Evolutionary conservation across 345 rosid species (phyloP), one percentile per base, ranked within the genome.

Genomic region (Salix suchowensis): DNA sequence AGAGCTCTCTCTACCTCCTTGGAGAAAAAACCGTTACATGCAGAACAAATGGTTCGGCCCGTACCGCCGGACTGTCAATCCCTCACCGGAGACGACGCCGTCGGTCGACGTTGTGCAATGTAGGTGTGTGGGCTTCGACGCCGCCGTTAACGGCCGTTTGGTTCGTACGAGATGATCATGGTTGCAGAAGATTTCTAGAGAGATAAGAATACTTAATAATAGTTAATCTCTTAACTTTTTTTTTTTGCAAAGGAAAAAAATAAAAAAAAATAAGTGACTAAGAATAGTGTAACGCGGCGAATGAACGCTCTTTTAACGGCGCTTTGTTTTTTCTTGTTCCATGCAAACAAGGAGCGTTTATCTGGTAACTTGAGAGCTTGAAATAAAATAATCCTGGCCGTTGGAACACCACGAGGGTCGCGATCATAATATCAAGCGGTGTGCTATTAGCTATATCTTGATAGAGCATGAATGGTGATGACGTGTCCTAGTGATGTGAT

Each of bases 21-120:
- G 98, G 98, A 86, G 97, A 60, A 95, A 95, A 74, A 89, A 92
- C 76, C 91, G 97, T 28, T 91, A 91, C 86, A 90, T 93, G 97
- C 94, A 89, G 70, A 90, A 87, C 77, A 92, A 91, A 82, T 95
- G 98, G 98, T 77, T 91, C 36, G 96, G 90, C 21, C 84, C 94
- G 4, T 89, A 89, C 83, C 86, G 88, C 48, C 88, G 98, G 65
- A 90, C 91, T 34, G 23, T 68, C 7, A 93, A 84, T 69, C 84
- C 82, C 16, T 42, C 32, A 36, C 50, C 77, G 44, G 69, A 72
- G n/a, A 79, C 84, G 16, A 23, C 88, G 68, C 69, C 64, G 4
- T 14, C 74, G 69, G 86, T 81, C 39, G 80, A 67, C 79, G 84
- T 64, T 44, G 97, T 86, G 26, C 72, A 83, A 48, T 92, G 95